These are phyloP conservation scores for Dalbergia oliveri DNA, from an alignment of 306 rosid species.

Conservation along the genomic window DNA sequence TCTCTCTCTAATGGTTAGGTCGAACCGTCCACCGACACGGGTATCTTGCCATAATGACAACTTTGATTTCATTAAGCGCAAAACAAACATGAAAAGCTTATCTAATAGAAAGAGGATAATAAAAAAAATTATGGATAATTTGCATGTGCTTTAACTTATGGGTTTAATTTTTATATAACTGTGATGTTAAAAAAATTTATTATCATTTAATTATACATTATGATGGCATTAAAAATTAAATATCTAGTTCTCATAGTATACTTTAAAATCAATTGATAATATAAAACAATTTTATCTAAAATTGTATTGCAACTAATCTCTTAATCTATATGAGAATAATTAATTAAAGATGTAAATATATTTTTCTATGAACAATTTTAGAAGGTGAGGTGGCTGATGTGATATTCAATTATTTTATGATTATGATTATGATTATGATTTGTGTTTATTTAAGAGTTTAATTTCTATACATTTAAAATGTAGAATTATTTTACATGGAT, in stretches of 20 bases:
- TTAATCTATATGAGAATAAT: background rate
- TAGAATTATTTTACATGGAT: too few species aligned
- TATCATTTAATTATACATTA: too few species aligned
- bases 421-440: background rate
- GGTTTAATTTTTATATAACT: too few species aligned
- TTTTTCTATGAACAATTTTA: too few species aligned
- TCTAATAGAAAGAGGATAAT: background rate
- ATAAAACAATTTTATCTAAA: background rate
- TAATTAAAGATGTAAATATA: too few species aligned
- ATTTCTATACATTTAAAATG: too few species aligned
- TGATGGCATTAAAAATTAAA: too few species aligned
- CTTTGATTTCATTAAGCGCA: constrained; percentile 15
- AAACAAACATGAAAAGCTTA: background rate
- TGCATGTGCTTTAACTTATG: background rate
- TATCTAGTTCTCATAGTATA: too few species aligned
- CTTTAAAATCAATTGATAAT: too few species aligned
- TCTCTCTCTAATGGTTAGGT: constrained; percentile 38
- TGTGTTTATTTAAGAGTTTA: too few species aligned
- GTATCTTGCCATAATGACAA: constrained; percentile 38
- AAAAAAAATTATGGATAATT: too few species aligned
- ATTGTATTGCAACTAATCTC: background rate
- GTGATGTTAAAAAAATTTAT: too few species aligned
- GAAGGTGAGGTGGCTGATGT: background rate
- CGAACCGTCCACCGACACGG: constrained; percentile 38
- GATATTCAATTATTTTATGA: background rate